A percentile compares a stretch with the other conserved stretches of the same genome.
phyloP scores from a whole-genome alignment of 2,329 filamentous ascomycete genomes.

The Pseudocercospora fuligena region DNA sequence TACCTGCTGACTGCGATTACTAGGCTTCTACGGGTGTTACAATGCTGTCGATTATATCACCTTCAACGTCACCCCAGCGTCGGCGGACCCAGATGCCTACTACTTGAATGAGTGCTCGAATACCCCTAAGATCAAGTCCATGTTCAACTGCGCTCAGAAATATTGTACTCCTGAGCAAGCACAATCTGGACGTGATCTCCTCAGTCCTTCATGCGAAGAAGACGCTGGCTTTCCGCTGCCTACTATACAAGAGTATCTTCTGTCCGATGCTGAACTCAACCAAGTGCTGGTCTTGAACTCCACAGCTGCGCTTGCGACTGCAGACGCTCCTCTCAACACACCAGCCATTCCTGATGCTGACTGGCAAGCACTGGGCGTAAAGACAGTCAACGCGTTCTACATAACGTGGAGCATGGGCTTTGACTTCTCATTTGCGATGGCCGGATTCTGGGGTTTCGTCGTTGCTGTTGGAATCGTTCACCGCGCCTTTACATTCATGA shows the following conservation, averaged over 20 bases:
- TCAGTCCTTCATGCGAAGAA: constrained; percentile 13
- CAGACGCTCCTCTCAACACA: constrained; percentile 13
- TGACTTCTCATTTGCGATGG: constrained; percentile 24
- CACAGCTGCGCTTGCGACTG: constrained; percentile 22
- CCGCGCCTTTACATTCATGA: constrained; percentile 36
- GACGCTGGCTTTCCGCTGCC: constrained; percentile 15
- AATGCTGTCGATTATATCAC: constrained; percentile 15
- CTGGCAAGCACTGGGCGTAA: constrained; percentile 8
- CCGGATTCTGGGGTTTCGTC: constrained; percentile 47
- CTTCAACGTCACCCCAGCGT: constrained; percentile 20
- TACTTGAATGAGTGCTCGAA: constrained; percentile 22
- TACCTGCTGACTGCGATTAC: neutral
- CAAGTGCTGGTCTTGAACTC: constrained; percentile 17
- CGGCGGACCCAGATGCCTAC: constrained; percentile 8
- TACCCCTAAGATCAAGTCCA: constrained; percentile 22
- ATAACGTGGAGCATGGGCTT: constrained; percentile 19
- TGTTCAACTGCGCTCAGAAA: constrained; percentile 24
- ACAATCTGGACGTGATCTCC: constrained; percentile 10
- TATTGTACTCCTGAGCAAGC: constrained; percentile 23
- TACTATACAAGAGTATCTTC: constrained; percentile 10
- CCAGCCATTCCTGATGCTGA: constrained; percentile 25
- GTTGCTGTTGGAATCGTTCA: constrained; percentile 43
- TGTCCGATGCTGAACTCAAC: constrained; percentile 17
- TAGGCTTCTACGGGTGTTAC: constrained; percentile 12
- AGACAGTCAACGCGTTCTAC: constrained; percentile 21